These are phyloP conservation scores for Colletotrichum endophyticum DNA, from an alignment of 2,329 filamentous ascomycete species.

Conservation along the genomic window DNA sequence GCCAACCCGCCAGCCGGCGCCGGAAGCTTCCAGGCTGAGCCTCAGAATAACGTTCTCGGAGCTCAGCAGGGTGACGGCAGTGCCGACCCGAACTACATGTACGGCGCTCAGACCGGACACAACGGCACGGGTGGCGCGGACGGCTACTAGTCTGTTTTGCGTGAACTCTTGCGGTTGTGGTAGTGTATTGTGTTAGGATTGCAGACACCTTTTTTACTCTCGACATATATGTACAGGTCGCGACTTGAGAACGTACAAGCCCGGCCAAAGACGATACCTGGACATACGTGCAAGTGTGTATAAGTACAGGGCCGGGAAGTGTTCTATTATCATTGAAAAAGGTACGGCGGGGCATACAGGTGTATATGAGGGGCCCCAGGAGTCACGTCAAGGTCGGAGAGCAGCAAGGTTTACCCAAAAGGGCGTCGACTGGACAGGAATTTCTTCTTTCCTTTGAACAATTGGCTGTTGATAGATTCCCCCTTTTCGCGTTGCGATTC, in stretches of 20 bases:
- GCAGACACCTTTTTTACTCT: background rate
- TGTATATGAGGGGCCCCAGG: conserved; percentile 23
- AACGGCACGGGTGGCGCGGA: conserved; percentile 62
- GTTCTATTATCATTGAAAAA: background rate
- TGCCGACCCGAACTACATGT: conserved; percentile 54
- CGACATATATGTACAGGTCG: conserved; percentile 11
- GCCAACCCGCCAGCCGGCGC: conserved; percentile 45
- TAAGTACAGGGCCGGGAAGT: conserved; percentile 31
- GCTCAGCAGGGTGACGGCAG: conserved; percentile 48
- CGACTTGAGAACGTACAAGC: conserved; percentile 18
- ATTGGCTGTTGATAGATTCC: conserved; percentile 19
- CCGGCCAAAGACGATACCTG: conserved; percentile 21
- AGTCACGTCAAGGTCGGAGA: conserved; percentile 13
- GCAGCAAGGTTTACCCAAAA: conserved; percentile 9
- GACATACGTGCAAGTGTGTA: conserved; percentile 33
- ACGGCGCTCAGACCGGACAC: conserved; percentile 58
- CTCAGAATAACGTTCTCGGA: conserved; percentile 36
- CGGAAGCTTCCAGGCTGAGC: conserved; percentile 50
- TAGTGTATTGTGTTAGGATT: background rate
- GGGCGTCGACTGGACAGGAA: background rate
- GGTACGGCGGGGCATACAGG: conserved; percentile 5
- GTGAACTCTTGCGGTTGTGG: background rate
- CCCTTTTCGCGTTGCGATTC: conserved; percentile 12
- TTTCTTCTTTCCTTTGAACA: conserved; percentile 2
- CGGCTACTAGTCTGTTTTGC: conserved; percentile 47